These are phyloP conservation scores for Pugionium cornutum DNA, from an alignment of 345 rosid species.

Conservation along the genomic window DNA sequence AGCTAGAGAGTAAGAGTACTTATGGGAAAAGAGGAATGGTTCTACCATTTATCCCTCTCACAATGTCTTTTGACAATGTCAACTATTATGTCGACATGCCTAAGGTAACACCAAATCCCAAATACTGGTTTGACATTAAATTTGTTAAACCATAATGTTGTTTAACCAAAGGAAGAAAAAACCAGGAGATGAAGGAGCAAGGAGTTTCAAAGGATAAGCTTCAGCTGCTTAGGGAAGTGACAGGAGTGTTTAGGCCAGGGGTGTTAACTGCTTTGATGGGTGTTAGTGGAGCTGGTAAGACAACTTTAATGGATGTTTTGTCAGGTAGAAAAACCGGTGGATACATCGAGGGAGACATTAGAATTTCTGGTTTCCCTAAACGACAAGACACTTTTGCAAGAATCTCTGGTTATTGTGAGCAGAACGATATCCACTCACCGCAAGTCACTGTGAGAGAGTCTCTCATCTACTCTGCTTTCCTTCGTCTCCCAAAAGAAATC, in stretches of 20 bases:
- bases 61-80: constrained; percentile 71
- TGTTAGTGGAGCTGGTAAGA: constrained; percentile 98
- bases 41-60: constrained; percentile 76
- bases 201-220: constrained; percentile 70
- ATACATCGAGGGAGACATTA: constrained; percentile 80
- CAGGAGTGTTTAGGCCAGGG: constrained; percentile 90
- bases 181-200: constrained; percentile 87
- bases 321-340: constrained; percentile 94
- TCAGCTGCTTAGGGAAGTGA: constrained; percentile 70
- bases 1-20: constrained; percentile 33
- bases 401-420: constrained; percentile 92
- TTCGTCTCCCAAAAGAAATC: constrained; percentile 76
- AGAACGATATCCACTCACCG: constrained; percentile 85
- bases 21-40: constrained; percentile 71
- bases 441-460: constrained; percentile 88
- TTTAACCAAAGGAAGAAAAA: neutral
- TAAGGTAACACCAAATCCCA: constrained; percentile 40
- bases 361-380: constrained; percentile 82
- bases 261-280: constrained; percentile 94
- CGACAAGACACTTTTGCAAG: constrained; percentile 93
- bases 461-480: constrained; percentile 84
- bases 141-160: neutral
- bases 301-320: constrained; percentile 93
- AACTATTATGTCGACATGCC: constrained; percentile 84
- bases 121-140: no score